Evolutionary conservation across 2,329 filamentous ascomycete species (phyloP), one percentile per base, ranked within the genome.

Genomic region (Stagonosporopsis cucurbitacearum): DNA sequence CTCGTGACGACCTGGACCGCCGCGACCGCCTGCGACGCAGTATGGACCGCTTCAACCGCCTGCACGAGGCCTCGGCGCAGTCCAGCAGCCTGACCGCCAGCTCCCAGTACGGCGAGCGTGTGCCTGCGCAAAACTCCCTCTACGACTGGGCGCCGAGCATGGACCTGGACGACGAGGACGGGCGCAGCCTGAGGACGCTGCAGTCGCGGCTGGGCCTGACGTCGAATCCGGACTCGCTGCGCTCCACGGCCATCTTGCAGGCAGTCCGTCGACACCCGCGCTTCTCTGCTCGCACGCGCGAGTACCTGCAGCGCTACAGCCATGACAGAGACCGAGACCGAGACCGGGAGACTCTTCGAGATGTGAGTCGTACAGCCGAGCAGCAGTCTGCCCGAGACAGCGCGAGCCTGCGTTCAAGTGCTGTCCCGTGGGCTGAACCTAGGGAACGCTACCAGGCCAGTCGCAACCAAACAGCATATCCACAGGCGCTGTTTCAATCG

Each of bases 131-230:
- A 58, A 83, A 85, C 63, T 80, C 77, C 50, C 73, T 86, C 39
- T 86, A 87, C 71, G 84, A 86, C 68, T 87, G 85, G 85, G 83
- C 84, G 30, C 84, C 78, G 78, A 43, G 32, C 44, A 32, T 30
- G 17, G 42, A 32, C 25, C 42, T 35, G 37, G 42, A 32, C 33
- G 49, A 45, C 49, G 50, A 46, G n/a, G 50, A 52, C 7, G 28
- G 8, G 12, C 50, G 50, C 43, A 53, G 42, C 20, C 20, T 53
- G 26, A 20, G 42, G n/a, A 41, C 50, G 33, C 43, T 53, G 35
- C 50, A 45, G 7, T 20, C 50, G 22, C 35, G 50, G 1, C 50
- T 53, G 35, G 25, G 43, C 35, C 5, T 41, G 35, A 30, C 79
- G 56, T 66, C 78, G 45, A 73, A 78, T 43, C 70, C 71, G 68